Conservation (phyloP, 2,329 filamentous ascomycete genomes). For the Phaeoacremonium minimum region DNA sequence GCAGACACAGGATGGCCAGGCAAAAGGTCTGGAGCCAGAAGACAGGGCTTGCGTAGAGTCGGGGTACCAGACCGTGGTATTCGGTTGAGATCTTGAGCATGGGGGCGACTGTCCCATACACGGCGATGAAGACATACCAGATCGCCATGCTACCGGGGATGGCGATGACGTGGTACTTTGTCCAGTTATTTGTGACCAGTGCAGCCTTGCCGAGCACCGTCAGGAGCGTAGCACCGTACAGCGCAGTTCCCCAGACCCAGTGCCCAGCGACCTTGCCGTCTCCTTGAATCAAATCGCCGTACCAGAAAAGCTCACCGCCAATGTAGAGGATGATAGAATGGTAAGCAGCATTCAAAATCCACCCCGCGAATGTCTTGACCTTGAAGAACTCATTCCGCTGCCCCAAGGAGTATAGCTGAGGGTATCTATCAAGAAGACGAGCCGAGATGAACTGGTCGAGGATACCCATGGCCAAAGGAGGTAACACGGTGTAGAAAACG, state of each 20-base stretch:
- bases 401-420: conserved; percentile 89
- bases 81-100: conserved; percentile 77
- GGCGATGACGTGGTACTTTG: conserved; percentile 92
- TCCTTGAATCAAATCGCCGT: conserved; percentile 69
- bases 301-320: conserved; percentile 75
- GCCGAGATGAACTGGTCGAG: conserved; percentile 98
- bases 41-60: conserved; percentile 73
- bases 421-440: conserved; percentile 87
- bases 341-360: conserved; percentile 93
- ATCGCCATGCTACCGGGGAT: conserved; percentile 91
- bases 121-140: conserved; percentile 86
- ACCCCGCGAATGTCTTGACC: conserved; percentile 85
- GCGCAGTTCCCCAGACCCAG: conserved; percentile 95
- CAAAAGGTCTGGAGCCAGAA: conserved; percentile 91
- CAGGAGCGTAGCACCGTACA: conserved; percentile 89
- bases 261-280: conserved; percentile 85
- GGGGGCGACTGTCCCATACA: conserved; percentile 82
- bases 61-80: conserved; percentile 78
- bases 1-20: conserved; percentile 74
- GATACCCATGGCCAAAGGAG: conserved; percentile 90
- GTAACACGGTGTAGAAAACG: conserved; percentile 93
- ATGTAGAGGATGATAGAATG: conserved; percentile 94
- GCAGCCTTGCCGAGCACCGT: conserved; percentile 94
- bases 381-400: conserved; percentile 94
- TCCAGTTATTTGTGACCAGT: conserved; percentile 96